Percentiles rank a stretch among this genome's conserved stretches.
phyloP scores from a whole-genome alignment of 1,284 basidiomycete species.

The Irpex sp. region DNA sequence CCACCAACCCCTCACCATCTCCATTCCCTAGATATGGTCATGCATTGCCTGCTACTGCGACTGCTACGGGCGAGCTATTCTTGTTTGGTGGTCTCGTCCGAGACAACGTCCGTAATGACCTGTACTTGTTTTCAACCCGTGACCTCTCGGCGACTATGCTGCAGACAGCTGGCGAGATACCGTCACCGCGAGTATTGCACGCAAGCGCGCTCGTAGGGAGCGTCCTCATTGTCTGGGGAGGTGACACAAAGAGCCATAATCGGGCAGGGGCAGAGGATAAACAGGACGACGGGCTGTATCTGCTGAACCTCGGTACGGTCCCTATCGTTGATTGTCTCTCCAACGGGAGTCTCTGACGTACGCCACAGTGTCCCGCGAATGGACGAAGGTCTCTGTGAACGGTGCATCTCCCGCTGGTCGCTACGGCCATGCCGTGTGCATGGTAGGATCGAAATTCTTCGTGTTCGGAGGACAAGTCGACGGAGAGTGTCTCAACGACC shows the following conservation, averaged over 20 bases:
- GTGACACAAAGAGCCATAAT: constrained; percentile 83
- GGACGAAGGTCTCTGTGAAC: constrained; percentile 83
- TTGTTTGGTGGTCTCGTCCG: constrained; percentile 96
- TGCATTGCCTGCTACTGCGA: constrained; percentile 85
- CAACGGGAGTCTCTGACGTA: constrained; percentile 2
- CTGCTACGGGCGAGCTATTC: constrained; percentile 85
- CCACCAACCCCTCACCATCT: constrained; percentile 64
- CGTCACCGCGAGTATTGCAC: constrained; percentile 91
- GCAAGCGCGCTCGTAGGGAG: constrained; percentile 94
- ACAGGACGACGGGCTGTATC: constrained; percentile 92
- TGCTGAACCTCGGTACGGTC: constrained; percentile 83
- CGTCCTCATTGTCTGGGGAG: constrained; percentile 97
- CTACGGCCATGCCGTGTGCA: constrained; percentile 94
- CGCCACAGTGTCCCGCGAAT: constrained; percentile 78
- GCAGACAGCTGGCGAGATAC: constrained; percentile 88
- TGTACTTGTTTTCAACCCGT: constrained; percentile 86
- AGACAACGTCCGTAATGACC: constrained; percentile 89
- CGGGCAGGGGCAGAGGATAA: constrained; percentile 70
- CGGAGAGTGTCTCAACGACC: constrained; percentile 91
- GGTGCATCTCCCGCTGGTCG: constrained; percentile 82
- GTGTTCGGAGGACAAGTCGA: constrained; percentile 98
- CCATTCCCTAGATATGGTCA: constrained; percentile 99
- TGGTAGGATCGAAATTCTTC: constrained; percentile 90
- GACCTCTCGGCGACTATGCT: constrained; percentile 77
- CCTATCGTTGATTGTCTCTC: constrained; percentile 4